Percentiles rank a stretch among this genome's conserved stretches.
phyloP scores from a whole-genome alignment of 441 rosid species.

The Mallotus japonicus region DNA sequence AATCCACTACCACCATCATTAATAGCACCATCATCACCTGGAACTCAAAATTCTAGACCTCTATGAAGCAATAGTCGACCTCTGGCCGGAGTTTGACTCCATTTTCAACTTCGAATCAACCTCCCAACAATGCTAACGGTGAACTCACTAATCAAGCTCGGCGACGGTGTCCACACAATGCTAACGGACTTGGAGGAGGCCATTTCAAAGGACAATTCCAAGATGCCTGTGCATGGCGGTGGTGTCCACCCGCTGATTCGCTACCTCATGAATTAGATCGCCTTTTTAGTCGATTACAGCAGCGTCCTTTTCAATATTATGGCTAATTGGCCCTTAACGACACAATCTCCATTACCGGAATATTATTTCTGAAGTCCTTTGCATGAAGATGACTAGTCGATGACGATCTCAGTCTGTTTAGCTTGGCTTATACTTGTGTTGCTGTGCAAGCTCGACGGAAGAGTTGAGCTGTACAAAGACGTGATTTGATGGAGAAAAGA shows the following conservation, averaged over 20 bases:
- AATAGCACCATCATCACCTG: too few species aligned
- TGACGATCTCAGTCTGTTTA: conserved; percentile 47
- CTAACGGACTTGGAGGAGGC: conserved; percentile 58
- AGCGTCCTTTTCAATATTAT: conserved; percentile 50
- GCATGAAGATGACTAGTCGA: conserved; percentile 26
- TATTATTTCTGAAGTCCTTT: conserved; percentile 40
- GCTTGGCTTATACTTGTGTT: conserved; percentile 73
- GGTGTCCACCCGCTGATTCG: conserved; percentile 78
- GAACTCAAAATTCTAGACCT: conserved; percentile 58
- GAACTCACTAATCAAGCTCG: conserved; percentile 50
- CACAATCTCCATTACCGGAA: conserved; percentile 44
- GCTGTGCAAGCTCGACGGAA: conserved; percentile 75
- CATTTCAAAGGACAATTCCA: conserved; percentile 61
- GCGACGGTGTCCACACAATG: conserved; percentile 53
- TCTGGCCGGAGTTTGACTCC: conserved; percentile 54
- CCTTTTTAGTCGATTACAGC: conserved; percentile 63
- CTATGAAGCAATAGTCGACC: conserved; percentile 56
- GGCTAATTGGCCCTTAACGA: conserved; percentile 47
- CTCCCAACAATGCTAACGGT: conserved; percentile 48
- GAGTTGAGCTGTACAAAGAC: conserved; percentile 61
- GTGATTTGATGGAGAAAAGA: conserved; percentile 8
- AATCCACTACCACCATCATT: too few species aligned
- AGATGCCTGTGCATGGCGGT: conserved; percentile 55
- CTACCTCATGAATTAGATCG: conserved; percentile 77
- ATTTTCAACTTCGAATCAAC: conserved; percentile 59